Evolutionary conservation across 2,329 filamentous ascomycete genomes (phyloP), one percentile per base, ranked within the genome.

Genomic region (Arachnomyces sp.): DNA sequence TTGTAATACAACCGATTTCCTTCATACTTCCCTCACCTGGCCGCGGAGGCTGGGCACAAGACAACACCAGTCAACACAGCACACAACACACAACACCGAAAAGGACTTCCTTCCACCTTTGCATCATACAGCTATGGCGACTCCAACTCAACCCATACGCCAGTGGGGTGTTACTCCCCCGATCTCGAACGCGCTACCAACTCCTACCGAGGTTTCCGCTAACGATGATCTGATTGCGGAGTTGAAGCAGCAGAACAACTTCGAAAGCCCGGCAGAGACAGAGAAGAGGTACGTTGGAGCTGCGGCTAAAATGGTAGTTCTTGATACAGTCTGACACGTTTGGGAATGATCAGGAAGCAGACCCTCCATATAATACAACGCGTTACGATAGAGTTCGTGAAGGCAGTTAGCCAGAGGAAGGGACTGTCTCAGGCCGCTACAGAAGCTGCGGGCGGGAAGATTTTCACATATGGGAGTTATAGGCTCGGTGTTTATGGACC

Each of bases 381-480:
- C 36, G 84, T 94, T 40, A 82, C 86, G 45, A 73, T 89, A 57
- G 86, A 90, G 51, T 94, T 98, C 54, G 85, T 98, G 42, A 81
- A 81, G 60, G 74, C 79, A 48, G 88, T 94, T 7, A 85, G 86
- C 49, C 73, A 74, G 49, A 74, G 77, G 55, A 88, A 83, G 60
- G 81, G 74, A 37, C 72, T 90, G 37, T 82, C 88, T 34, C 77
- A 85, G 32, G 79, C 81, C 25, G 76, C 92, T 34, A 76, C 92
- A 34, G 85, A 89, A 51, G 81, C 83, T 56, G 85, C 89, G 4
- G 85, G 89, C 39, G 92, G 89, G 49, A 92, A 90, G 67, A 81
- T 98, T 50, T 94, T 94, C 61, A 93, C 90, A 1, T 98, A 92
- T 62, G 92, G 92, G 48, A 96, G 92, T 64, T 98, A 90, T 63